These are phyloP conservation scores for Macrolepiota fuliginosa DNA, from an alignment of 768 basidiomycete species.

Conservation along the genomic window DNA sequence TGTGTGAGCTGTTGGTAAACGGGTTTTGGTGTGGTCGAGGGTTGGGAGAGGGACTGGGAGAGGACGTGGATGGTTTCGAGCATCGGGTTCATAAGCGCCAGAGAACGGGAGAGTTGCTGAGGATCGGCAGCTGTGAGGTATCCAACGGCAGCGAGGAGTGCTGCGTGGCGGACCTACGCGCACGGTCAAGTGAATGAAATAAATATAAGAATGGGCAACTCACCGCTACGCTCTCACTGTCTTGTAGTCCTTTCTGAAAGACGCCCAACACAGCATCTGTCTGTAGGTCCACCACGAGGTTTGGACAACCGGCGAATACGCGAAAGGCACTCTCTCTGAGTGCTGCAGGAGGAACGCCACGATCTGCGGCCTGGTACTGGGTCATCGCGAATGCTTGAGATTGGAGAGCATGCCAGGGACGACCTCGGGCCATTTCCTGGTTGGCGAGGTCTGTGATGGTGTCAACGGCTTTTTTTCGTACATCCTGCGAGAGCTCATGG, in stretches of 20 bases:
- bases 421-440: constrained; percentile 68
- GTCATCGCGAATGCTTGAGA: constrained; percentile 69
- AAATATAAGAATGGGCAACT: constrained; percentile 8
- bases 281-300: constrained; percentile 75
- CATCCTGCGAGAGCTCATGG: constrained; percentile 55
- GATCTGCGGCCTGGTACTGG: constrained; percentile 25
- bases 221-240: constrained; percentile 62
- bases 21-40: constrained; percentile 24
- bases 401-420: constrained; percentile 83
- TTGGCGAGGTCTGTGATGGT: constrained; percentile 76
- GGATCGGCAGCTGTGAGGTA: constrained; percentile 66
- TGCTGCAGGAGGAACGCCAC: constrained; percentile 19
- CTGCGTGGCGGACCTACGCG: constrained; percentile 66
- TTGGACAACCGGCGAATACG: constrained; percentile 72
- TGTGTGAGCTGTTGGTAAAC: constrained; percentile 52
- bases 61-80: constrained; percentile 70
- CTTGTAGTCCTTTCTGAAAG: constrained; percentile 67
- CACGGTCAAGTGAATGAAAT: background rate
- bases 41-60: constrained; percentile 31
- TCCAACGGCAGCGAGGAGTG: constrained; percentile 65
- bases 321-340: constrained; percentile 64
- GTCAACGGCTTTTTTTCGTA: constrained; percentile 70
- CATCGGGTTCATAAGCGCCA: constrained; percentile 65
- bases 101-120: constrained; percentile 57
- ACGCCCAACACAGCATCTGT: constrained; percentile 66